phyloP scores from a whole-genome alignment of 2,329 filamentous ascomycete species.

The Neoscytalidium dimidiatum region DNA sequence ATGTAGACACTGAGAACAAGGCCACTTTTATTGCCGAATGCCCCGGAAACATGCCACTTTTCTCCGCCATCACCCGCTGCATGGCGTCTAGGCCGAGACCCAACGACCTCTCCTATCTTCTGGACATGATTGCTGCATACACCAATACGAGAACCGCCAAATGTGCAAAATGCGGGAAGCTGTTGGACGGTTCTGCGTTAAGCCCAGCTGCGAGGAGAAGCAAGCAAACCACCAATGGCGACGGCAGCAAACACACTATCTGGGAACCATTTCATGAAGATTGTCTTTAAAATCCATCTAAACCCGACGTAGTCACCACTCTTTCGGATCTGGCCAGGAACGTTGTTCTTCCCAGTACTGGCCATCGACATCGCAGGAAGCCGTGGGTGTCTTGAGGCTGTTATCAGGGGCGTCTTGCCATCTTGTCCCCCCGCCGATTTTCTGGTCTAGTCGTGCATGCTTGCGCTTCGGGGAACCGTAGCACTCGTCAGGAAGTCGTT shows the following conservation, averaged over 20 bases:
- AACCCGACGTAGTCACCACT: neutral
- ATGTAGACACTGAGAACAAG: slow-evolving; percentile 29
- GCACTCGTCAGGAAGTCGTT: slow-evolving; percentile 19
- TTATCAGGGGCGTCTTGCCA: slow-evolving; percentile 24
- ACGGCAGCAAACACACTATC: slow-evolving; percentile 25
- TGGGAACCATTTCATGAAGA: slow-evolving; percentile 42
- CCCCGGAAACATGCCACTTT: slow-evolving; percentile 31
- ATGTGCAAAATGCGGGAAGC: slow-evolving; percentile 36
- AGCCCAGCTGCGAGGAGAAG: slow-evolving; percentile 36
- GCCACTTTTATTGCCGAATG: slow-evolving; percentile 34
- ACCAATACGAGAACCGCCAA: slow-evolving; percentile 31
- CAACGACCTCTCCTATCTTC: slow-evolving; percentile 33
- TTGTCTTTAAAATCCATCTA: slow-evolving; percentile 25
- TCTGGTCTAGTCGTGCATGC: slow-evolving; percentile 29
- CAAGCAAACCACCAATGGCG: slow-evolving; percentile 24
- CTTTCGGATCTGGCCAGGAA: slow-evolving; percentile 3
- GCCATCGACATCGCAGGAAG: slow-evolving; percentile 29
- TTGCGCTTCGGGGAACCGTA: slow-evolving; percentile 41
- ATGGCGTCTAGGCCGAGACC: slow-evolving; percentile 33
- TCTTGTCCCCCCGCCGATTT: slow-evolving; percentile 35
- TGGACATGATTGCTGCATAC: slow-evolving; percentile 44
- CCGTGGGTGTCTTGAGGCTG: slow-evolving; percentile 17
- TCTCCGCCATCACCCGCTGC: slow-evolving; percentile 34
- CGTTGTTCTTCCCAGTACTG: slow-evolving; percentile 27
- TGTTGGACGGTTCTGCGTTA: slow-evolving; percentile 30